Evolutionary conservation across 192 early-diverging fungal species (phyloP).

Genomic region (Entomortierella beljakovae): DNA sequence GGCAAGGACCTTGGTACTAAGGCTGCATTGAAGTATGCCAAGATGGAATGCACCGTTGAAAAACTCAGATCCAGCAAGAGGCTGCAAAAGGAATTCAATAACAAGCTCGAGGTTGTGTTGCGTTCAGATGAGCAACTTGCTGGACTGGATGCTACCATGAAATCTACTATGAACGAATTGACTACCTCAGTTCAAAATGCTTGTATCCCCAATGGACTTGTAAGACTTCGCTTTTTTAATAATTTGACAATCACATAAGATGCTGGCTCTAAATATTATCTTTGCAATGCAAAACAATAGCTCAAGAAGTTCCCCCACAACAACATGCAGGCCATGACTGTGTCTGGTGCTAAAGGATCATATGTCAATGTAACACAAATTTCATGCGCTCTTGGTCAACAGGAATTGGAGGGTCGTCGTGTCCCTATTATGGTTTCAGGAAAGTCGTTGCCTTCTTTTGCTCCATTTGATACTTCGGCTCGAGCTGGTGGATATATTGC

Average conservation of each 20-base stretch:
- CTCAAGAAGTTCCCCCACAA: constrained; percentile 91
- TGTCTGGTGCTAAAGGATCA: constrained; percentile 98
- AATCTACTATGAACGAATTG: constrained; percentile 82
- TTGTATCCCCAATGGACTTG: constrained; percentile 79
- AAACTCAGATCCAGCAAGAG: constrained; percentile 36
- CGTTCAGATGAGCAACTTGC: constrained; percentile 87
- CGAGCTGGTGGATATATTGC: constrained; percentile 97
- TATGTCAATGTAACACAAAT: constrained; percentile 97
- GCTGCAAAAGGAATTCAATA: constrained; percentile 68
- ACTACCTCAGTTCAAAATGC: constrained; percentile 83
- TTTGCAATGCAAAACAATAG: too few relatives aligned
- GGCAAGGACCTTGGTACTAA: constrained; percentile 73
- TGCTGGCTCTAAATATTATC: too few relatives aligned
- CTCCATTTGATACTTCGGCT: constrained; percentile 88
- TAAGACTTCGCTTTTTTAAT: constrained; percentile 19
- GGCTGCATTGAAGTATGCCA: constrained; percentile 81
- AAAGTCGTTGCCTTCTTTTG: constrained; percentile 95
- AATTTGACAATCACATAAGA: too few relatives aligned
- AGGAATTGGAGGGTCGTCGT: constrained; percentile 96
- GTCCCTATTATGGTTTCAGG: constrained; percentile 99
- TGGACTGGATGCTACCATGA: constrained; percentile 90
- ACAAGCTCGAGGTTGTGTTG: constrained; percentile 87
- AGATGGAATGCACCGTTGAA: constrained; percentile 56
- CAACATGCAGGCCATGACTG: constrained; percentile 99
- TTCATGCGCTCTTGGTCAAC: constrained; percentile 96